Evolutionary conservation across 345 rosid genomes (phyloP), one percentile per base, ranked within the genome.

Genomic region (Boechera divaricarpa): DNA sequence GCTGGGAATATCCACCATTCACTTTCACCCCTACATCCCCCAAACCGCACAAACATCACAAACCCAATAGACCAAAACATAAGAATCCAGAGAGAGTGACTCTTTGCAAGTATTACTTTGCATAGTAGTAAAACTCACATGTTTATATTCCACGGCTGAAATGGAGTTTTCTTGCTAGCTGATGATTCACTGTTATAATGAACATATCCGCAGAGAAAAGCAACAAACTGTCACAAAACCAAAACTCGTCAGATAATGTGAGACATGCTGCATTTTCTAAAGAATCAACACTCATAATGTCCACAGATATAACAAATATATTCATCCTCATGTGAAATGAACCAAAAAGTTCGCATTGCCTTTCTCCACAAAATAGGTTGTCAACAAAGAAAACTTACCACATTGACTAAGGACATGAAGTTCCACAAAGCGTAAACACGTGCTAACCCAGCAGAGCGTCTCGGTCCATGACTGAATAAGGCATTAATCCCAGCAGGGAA

Each of bases 401-500:
- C 93, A 71, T 95, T 95, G 52, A 90, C 84, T 70, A 92, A 76
- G 78, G 99, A 95, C 42, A 88, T 90, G 68, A 92, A 53, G 56
- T 92, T 95, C 99, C 99, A 95, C 82, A 91, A 81, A 26, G 99
- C 96, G 82, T 92, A 95, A 63, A 91, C 86, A 73, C 99, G 98
- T 16, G 99, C 94, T 49, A 95, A 90, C 57, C 98, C 98, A 68
- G 97, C 90, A 70, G 99, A 95, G 69, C 94, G 99, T 77, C 99
- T 88, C 10, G 97, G 98, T 71, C 98, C 98, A 78, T 92, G 94
- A 76, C 97, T 96, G 82, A 96, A 96, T 72, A 96, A 82, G 79
- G 99, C 99, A 86, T 93, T 96, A 78, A 96, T 96, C 73, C 99
- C 99, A 73, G 95, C 98, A 73, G 98, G 98, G 81, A 96, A 96